These are phyloP conservation scores for Lipomyces yamadae DNA, from an alignment of 805 yeast genomes.

Conservation along the genomic window DNA sequence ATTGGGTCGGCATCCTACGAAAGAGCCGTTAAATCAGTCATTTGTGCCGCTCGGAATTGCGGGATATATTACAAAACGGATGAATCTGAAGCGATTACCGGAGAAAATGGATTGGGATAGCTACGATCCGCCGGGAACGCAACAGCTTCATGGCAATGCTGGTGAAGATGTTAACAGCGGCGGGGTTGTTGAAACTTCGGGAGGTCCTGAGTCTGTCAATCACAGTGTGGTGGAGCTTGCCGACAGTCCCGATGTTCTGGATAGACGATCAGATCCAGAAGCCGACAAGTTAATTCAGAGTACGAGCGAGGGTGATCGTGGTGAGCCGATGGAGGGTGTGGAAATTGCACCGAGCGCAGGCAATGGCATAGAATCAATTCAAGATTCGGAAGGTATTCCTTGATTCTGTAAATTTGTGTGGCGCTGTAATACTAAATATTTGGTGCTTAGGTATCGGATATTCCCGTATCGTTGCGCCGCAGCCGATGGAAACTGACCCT, in stretches of 20 bases:
- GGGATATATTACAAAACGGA: neutral
- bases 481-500: neutral
- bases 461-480: neutral
- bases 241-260: too few species aligned
- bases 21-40: slow-evolving; percentile 16
- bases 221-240: too few species aligned
- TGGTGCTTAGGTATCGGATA: neutral
- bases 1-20: slow-evolving; percentile 13
- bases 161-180: slow-evolving; percentile 3
- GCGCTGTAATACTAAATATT: neutral
- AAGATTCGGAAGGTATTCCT: neutral
- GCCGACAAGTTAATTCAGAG: neutral
- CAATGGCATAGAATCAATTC: neutral
- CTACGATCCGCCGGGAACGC: slow-evolving; percentile 18
- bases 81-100: slow-evolving; percentile 6
- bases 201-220: slow-evolving; percentile 10
- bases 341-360: neutral
- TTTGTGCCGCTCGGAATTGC: slow-evolving; percentile 10
- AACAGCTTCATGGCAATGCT: neutral
- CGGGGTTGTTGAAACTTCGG: neutral
- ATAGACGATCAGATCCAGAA: neutral
- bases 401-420: neutral
- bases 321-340: neutral
- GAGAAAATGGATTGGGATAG: slow-evolving; percentile 16
- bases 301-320: neutral